Conservation (phyloP, 1,139 yeast genomes). For the Lodderomyces metapsilosis region DNA sequence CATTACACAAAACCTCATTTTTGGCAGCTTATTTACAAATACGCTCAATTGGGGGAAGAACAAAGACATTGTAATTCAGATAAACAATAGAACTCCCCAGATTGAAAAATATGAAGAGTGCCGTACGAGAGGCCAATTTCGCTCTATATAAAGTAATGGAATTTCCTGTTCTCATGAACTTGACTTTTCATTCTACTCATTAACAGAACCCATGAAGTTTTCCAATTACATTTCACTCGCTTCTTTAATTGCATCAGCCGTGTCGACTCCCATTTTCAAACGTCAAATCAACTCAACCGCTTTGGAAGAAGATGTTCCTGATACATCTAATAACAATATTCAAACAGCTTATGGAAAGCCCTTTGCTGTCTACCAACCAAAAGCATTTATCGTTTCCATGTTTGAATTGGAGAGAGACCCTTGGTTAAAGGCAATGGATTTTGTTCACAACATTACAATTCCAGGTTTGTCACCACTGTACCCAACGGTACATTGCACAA, state of each 20-base stretch:
- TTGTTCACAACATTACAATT: slow-evolving; percentile 51
- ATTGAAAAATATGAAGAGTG: not conserved
- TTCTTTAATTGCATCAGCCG: slow-evolving; percentile 13
- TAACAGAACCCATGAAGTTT: not conserved
- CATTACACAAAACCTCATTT: not conserved
- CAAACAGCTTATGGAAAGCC: slow-evolving; percentile 32
- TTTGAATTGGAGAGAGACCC: slow-evolving; percentile 54
- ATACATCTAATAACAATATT: slow-evolving; percentile 19
- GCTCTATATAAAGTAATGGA: not conserved
- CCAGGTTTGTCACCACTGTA: slow-evolving; percentile 67
- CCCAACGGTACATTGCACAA: slow-evolving; percentile 56
- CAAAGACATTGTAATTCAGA: not conserved
- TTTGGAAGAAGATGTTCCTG: slow-evolving; percentile 14
- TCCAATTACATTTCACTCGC: slow-evolving; percentile 1
- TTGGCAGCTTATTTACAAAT: slow-evolving; percentile 1
- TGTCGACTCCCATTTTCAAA: slow-evolving; percentile 22
- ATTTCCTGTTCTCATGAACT: not conserved
- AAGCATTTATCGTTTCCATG: slow-evolving; percentile 56
- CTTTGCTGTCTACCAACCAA: slow-evolving; percentile 48
- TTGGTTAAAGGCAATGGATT: slow-evolving; percentile 50
- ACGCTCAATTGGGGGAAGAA: not conserved
- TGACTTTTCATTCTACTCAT: not conserved
- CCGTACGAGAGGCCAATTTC: not conserved
- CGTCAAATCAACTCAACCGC: slow-evolving; percentile 21
- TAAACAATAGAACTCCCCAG: too few relatives aligned